A percentile compares a stretch with the other conserved stretches of the same genome.
These are phyloP conservation scores for Ceratocystis harringtonii DNA, from an alignment of 2,329 filamentous ascomycete genomes.

Conservation along the genomic window DNA sequence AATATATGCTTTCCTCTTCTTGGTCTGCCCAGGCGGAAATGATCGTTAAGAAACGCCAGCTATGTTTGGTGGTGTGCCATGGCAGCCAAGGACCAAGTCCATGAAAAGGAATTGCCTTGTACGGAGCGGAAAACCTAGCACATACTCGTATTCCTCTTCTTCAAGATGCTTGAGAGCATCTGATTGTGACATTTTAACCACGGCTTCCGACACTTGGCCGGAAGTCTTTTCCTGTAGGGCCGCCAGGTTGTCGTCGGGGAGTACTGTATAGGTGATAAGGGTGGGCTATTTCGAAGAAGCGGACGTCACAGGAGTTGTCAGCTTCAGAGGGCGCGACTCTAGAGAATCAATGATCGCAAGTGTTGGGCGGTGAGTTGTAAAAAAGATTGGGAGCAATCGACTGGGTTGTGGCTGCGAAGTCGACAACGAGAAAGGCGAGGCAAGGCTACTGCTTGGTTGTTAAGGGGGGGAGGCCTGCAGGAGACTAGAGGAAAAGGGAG, in stretches of 20 bases:
- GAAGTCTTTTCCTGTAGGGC: conserved; percentile 45
- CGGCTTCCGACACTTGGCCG: conserved; percentile 50
- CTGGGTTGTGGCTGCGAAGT: neutral
- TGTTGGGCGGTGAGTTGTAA: neutral
- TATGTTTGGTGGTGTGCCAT: neutral
- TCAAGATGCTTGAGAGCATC: conserved; percentile 36
- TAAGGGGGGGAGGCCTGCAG: neutral
- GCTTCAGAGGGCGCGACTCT: neutral
- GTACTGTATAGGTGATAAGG: neutral
- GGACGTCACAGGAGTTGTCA: neutral
- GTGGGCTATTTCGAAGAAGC: neutral
- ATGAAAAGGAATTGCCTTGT: neutral
- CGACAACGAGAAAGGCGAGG: neutral
- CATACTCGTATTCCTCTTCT: conserved; percentile 52
- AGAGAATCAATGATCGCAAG: neutral
- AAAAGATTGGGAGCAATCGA: neutral
- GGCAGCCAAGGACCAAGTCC: neutral
- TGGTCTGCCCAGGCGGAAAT: neutral
- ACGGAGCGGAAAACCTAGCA: conserved; percentile 18
- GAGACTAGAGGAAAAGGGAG: neutral
- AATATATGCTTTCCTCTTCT: neutral
- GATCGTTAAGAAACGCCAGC: neutral
- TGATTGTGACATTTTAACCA: conserved; percentile 56
- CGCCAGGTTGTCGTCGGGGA: conserved; percentile 36
- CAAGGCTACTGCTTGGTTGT: neutral